Base-by-base conservation (phyloP, 202 grass and related monocot species). In the Dendrocalamus latiflorus region DNA sequence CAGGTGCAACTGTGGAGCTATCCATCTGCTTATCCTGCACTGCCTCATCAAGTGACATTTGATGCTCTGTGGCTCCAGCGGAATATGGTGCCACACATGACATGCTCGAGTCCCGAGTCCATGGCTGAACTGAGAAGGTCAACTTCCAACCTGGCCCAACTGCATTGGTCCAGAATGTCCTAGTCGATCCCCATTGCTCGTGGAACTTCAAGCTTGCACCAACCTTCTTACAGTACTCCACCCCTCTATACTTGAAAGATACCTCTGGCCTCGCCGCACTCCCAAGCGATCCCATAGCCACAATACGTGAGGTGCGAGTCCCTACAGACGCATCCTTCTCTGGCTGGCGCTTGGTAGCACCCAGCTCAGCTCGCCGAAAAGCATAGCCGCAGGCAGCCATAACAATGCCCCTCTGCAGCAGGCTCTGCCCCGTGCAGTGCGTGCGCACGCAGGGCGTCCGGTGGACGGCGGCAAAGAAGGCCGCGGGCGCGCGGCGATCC, bases 321-420 rank as follows among this genome's bases (percentile, higher is more conserved):
- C 43, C 79, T 30, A 73, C 10, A 1, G 86, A 85, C 39, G 59
- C 58, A 66, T 91, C 85, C 66, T 74, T 86, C 25, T 84, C 71
- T 0, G 62, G 89, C 22, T 89, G 72, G 59, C 68, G 78, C 61
- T 82, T 85, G 62, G 86, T 9, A 2, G 73, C 85, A 79, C 74
- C 62, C 36, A 88, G 65, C 73, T 91, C 90, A 25, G 89, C 66
- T 47, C 88, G 72, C 13, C 93, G 60, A n/a, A 90, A 63, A 6
- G 90, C 68, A 73, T 86, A 88, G 20, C 80, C 90, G 21, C 86
- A 90, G 51, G 89, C 85, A 68, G 92, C 83, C 95, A 98, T 98
- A 6, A 84, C 80, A 44, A 86, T 86, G 38, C 89, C 73, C 43
- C 80, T 80, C 68, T 86, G 90, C 59, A 88, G 86, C 88, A 93